phyloP scores from a whole-genome alignment of 768 basidiomycete species.

The Pleurotus platypus region DNA sequence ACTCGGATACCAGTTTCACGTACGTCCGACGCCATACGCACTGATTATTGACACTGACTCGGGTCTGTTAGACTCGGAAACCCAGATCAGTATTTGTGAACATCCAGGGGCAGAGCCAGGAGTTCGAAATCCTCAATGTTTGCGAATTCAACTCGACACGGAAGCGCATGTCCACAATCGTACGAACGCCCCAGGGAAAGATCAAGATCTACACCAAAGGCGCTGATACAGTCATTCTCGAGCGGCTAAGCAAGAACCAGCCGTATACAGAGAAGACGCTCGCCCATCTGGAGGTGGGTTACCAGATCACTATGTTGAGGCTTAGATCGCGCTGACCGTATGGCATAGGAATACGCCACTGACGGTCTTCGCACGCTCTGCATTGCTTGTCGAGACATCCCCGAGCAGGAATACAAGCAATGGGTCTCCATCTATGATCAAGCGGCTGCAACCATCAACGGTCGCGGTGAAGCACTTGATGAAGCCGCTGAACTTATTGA shows the following conservation, averaged over 20 bases:
- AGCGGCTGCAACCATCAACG: constrained; percentile 93
- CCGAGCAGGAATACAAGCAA: constrained; percentile 85
- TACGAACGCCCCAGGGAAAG: constrained; percentile 82
- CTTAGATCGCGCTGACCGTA: not conserved
- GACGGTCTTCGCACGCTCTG: constrained; percentile 97
- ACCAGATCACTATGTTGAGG: not conserved
- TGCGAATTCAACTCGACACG: constrained; percentile 99
- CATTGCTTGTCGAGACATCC: constrained; percentile 88
- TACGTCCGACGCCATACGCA: constrained; percentile 34
- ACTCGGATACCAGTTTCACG: constrained; percentile 91
- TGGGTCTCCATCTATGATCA: constrained; percentile 88
- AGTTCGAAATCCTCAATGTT: constrained; percentile 92
- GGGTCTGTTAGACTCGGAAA: constrained; percentile 71
- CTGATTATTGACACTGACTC: constrained; percentile 1
- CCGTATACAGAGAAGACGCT: constrained; percentile 83
- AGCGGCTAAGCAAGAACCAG: constrained; percentile 85
- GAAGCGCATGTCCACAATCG: constrained; percentile 96
- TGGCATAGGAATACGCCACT: constrained; percentile 83
- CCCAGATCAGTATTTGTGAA: constrained; percentile 94
- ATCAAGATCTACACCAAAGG: constrained; percentile 97
- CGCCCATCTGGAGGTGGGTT: constrained; percentile 80
- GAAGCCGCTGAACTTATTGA: constrained; percentile 94
- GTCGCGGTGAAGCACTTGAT: constrained; percentile 92
- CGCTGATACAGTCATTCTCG: constrained; percentile 96
- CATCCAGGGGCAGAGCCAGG: constrained; percentile 63